These are phyloP conservation scores for Scleroderma bovista DNA, from an alignment of 768 basidiomycete species.

Conservation along the genomic window DNA sequence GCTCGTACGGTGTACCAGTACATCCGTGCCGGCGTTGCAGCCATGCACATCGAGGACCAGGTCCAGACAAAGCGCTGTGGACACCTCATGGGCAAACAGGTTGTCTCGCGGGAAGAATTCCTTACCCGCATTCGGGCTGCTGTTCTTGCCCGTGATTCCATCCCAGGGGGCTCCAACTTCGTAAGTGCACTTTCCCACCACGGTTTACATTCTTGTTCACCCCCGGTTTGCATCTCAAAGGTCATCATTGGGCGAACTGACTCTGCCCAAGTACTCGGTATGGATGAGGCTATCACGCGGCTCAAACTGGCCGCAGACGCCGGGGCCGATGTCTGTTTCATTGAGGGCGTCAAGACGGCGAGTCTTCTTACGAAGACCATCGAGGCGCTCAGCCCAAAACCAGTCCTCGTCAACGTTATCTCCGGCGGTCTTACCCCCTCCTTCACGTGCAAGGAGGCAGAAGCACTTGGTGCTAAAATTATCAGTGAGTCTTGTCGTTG, in stretches of 20 bases:
- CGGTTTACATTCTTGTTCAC: background rate
- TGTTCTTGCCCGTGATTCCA: conserved; percentile 68
- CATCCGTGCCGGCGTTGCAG: conserved; percentile 63
- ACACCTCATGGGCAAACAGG: conserved; percentile 76
- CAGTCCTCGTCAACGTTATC: conserved; percentile 76
- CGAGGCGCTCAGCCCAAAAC: conserved; percentile 63
- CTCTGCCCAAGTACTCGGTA: conserved; percentile 71
- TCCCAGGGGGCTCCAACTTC: conserved; percentile 72
- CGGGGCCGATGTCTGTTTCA: conserved; percentile 78
- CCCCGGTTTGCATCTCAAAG: conserved; percentile 24
- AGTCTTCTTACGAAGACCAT: conserved; percentile 62
- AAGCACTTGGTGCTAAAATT: conserved; percentile 66
- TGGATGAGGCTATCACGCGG: conserved; percentile 67
- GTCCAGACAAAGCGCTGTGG: conserved; percentile 79
- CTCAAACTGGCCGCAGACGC: conserved; percentile 66
- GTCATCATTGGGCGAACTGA: conserved; percentile 75
- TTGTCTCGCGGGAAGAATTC: conserved; percentile 74
- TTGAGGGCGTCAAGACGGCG: conserved; percentile 69
- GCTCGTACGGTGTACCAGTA: conserved; percentile 74
- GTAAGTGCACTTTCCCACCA: conserved; percentile 30
- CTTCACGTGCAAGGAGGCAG: conserved; percentile 65
- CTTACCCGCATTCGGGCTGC: conserved; percentile 71
- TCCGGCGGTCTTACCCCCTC: conserved; percentile 74
- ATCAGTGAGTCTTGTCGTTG: conserved; percentile 49
- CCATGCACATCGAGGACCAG: conserved; percentile 76